A percentile compares a stretch with the other conserved stretches of the same genome.
Conservation (phyloP, 2,329 filamentous ascomycete genomes). For the Phaeophleospora eucalypticola region DNA sequence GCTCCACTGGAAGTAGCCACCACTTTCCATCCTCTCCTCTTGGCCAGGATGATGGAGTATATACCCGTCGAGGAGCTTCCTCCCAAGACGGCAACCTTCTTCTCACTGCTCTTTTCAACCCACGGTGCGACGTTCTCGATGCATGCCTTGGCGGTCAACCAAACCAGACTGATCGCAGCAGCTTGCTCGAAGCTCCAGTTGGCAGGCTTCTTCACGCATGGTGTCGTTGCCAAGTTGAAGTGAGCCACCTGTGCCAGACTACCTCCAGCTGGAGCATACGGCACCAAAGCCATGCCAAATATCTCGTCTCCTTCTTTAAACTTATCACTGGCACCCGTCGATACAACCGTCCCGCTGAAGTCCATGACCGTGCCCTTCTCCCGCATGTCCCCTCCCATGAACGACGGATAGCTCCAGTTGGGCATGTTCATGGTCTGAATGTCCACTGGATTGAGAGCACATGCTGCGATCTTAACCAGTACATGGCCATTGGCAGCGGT, state of each 20-base stretch:
- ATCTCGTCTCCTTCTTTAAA: slow-evolving; percentile 32
- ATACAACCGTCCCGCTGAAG: slow-evolving; percentile 30
- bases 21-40: slow-evolving; percentile 32
- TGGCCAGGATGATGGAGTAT: slow-evolving; percentile 32
- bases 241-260: slow-evolving; percentile 29
- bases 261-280: slow-evolving; percentile 25
- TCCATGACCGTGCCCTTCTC: slow-evolving; percentile 32
- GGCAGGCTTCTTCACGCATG: slow-evolving; percentile 28
- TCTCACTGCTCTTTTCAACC: slow-evolving; percentile 23
- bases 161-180: slow-evolving; percentile 31
- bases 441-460: slow-evolving; percentile 35
- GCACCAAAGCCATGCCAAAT: slow-evolving; percentile 30
- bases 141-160: slow-evolving; percentile 31
- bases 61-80: slow-evolving; percentile 32
- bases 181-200: slow-evolving; percentile 31
- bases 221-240: slow-evolving; percentile 23
- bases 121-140: slow-evolving; percentile 27
- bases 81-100: slow-evolving; percentile 31
- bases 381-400: slow-evolving; percentile 5
- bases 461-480: slow-evolving; percentile 31
- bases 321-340: slow-evolving; percentile 18
- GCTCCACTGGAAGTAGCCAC: slow-evolving; percentile 52
- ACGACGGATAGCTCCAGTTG: background rate
- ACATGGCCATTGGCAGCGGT: slow-evolving; percentile 24
- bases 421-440: slow-evolving; percentile 36